Base-by-base conservation (phyloP, 176 grass and related monocot genomes). In the Puccinellia tenuiflora region DNA sequence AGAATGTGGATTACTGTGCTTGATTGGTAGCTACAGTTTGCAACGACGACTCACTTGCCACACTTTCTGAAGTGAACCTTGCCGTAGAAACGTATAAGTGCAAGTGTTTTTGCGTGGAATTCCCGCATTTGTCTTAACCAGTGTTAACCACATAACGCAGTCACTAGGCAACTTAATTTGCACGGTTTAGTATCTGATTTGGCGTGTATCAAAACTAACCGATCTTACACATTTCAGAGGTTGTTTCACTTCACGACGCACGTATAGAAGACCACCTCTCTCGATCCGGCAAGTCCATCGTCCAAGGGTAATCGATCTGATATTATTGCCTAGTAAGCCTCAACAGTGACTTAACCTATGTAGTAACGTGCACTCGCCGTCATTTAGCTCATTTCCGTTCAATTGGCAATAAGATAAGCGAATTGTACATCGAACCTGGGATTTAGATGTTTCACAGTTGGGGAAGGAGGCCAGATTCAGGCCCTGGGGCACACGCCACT, bases 381-480 rank as follows among this genome's bases (percentile, higher is more conserved):
- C 18, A 13, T 54, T 85, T 47, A 2, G 50, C 48, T 52, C 40
- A 24, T 43, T 77, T 45, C 37, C 1, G 6, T 81, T 76, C 46
- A 59, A 17, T 29, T 54, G 78, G 50, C 38, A 89, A 30, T 42
- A 35, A 46, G 76, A 62, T 30, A 22, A 43, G 55, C 17, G 40
- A 13, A 72, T 72, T 33, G 46, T 30, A 53, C n/a, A 64, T 35
- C 26, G 25, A 78, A 66, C 72, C 73, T 57, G 45, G 81, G 73
- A 83, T 35, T 35, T 46, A 65, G 53, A 90, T 73, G 45, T 90
- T 90, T 86, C 83, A 73, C 73, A 67, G 16, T 66, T 38, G 26
- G 72, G 73, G 83, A 82, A 78, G 79, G 73, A 82, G 20, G 18
- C 33, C 26, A 24, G 55, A 82, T 85, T 72, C 64, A 34, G 63